A percentile compares a stretch with the other conserved stretches of the same genome.
These are phyloP conservation scores for Boletus sensibilis DNA, from an alignment of 768 basidiomycete genomes.

Conservation along the genomic window DNA sequence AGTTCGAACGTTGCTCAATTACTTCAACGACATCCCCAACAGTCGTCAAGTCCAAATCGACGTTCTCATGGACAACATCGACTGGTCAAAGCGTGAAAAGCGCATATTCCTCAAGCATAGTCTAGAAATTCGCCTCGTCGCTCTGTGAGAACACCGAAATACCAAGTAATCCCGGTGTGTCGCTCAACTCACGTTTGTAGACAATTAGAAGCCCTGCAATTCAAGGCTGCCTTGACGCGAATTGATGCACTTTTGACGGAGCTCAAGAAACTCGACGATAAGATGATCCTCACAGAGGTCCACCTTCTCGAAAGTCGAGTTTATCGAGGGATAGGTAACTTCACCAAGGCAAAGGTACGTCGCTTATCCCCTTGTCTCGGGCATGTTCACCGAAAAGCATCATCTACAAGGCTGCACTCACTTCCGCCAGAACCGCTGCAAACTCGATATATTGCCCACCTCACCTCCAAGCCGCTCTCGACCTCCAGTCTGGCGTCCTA, in stretches of 20 bases:
- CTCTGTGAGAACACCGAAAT: constrained; percentile 47
- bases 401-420: constrained; percentile 67
- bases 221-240: constrained; percentile 72
- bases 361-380: not conserved
- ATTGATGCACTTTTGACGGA: constrained; percentile 90
- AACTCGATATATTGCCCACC: constrained; percentile 94
- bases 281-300: constrained; percentile 96
- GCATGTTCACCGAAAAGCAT: not conserved
- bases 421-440: constrained; percentile 88
- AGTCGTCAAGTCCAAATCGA: constrained; percentile 75
- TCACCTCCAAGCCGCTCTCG: constrained; percentile 56
- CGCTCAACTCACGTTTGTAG: constrained; percentile 34
- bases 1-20: constrained; percentile 94
- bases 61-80: constrained; percentile 87
- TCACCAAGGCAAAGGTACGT: constrained; percentile 83
- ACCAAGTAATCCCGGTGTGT: not conserved
- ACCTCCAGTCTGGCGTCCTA: constrained; percentile 75
- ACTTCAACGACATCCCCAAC: constrained; percentile 77
- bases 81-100: constrained; percentile 90
- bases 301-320: constrained; percentile 92
- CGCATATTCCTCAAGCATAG: constrained; percentile 95
- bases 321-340: constrained; percentile 85
- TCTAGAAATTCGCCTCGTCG: constrained; percentile 84
- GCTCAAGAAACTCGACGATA: constrained; percentile 92
- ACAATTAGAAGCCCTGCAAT: constrained; percentile 73